phyloP scores from a whole-genome alignment of 1,139 yeast genomes.

The Kodamaea alishanica region DNA sequence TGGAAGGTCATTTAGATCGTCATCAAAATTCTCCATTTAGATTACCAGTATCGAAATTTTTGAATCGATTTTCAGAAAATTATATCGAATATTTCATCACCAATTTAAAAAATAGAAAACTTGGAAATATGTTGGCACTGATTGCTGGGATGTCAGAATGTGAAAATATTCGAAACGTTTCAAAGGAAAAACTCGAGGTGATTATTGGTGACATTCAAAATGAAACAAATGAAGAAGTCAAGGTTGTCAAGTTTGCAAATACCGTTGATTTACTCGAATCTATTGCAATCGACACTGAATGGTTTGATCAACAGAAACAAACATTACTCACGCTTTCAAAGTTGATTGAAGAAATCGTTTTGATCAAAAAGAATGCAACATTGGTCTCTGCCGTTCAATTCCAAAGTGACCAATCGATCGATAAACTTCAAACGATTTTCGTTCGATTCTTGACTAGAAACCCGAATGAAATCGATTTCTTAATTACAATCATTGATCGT shows the following conservation, averaged over 20 bases:
- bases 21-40: slow-evolving; percentile 88
- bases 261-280: slow-evolving; percentile 61
- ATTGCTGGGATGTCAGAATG: slow-evolving; percentile 62
- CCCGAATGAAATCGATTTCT: slow-evolving; percentile 27
- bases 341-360: slow-evolving; percentile 42
- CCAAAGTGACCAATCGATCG: slow-evolving; percentile 71
- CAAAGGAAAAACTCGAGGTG: slow-evolving; percentile 49
- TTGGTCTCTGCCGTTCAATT: slow-evolving; percentile 62
- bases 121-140: slow-evolving; percentile 64
- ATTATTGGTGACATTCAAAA: slow-evolving; percentile 35
- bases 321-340: slow-evolving; percentile 46
- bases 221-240: slow-evolving; percentile 51
- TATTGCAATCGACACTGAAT: slow-evolving; percentile 50
- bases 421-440: slow-evolving; percentile 55
- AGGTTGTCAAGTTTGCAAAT: slow-evolving; percentile 66
- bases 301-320: slow-evolving; percentile 58
- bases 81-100: slow-evolving; percentile 67
- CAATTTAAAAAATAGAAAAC: slow-evolving; percentile 62
- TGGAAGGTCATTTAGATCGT: slow-evolving; percentile 83
- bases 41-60: slow-evolving; percentile 81
- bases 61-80: slow-evolving; percentile 78
- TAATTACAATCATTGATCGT: slow-evolving; percentile 50
- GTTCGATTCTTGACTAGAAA: slow-evolving; percentile 44
- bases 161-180: slow-evolving; percentile 49
- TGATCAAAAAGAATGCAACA: slow-evolving; percentile 38